Conservation (phyloP, 140 eudicot species). For the Senecio squalidus region DNA sequence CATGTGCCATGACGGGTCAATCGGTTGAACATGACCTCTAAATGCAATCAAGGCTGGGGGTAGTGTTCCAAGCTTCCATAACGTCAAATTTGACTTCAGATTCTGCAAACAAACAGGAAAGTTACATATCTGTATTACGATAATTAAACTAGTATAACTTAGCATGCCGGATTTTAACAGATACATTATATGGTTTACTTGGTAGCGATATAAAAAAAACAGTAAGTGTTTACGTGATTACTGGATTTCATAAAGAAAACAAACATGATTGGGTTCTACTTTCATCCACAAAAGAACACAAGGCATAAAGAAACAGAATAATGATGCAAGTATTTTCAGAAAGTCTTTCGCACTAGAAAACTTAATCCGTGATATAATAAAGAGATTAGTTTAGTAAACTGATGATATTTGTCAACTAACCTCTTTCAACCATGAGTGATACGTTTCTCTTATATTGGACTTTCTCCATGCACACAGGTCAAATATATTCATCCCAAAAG, state of each 20-base stretch:
- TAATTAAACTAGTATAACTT: too few species aligned
- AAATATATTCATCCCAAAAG: constrained; percentile 95
- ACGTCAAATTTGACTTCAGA: constrained; percentile 77
- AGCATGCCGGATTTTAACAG: neutral
- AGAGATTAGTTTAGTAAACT: too few species aligned
- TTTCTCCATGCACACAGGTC: constrained; percentile 89
- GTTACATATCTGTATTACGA: neutral
- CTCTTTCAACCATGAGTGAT: constrained; percentile 95
- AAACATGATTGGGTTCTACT: neutral
- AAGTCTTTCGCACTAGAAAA: neutral
- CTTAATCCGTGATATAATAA: too few species aligned
- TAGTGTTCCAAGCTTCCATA: constrained; percentile 98
- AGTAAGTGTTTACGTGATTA: too few species aligned
- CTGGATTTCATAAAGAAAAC: too few species aligned
- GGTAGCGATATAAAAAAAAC: too few species aligned
- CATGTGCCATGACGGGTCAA: constrained; percentile 98
- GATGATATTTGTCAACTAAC: constrained; percentile 35
- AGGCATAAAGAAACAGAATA: neutral
- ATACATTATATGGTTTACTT: neutral
- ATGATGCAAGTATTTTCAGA: neutral
- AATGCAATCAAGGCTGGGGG: constrained; percentile 98
- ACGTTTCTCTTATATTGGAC: constrained; percentile 79
- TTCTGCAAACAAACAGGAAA: constrained; percentile 52
- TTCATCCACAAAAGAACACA: neutral
- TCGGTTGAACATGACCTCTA: constrained; percentile 84